Conservation (phyloP, 192 early-diverging fungal species). For the Podila epicladia region DNA sequence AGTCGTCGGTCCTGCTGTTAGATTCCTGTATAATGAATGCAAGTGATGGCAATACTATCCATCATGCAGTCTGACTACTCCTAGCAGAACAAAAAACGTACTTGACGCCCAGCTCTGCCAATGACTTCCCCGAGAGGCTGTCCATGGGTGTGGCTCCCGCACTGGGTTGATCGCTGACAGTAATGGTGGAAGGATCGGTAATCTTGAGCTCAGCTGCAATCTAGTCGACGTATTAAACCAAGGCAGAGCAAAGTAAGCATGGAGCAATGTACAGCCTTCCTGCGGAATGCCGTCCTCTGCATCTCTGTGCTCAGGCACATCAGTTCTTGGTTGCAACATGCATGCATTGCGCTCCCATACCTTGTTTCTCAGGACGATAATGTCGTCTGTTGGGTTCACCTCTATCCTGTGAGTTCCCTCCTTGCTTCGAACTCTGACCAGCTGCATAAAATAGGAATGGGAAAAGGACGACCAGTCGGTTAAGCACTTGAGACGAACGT, state of each 20-base stretch:
- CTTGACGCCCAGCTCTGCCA: slow-evolving; percentile 50
- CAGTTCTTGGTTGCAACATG: neutral
- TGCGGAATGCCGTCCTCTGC: neutral
- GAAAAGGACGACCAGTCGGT: no score
- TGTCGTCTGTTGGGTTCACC: slow-evolving; percentile 62
- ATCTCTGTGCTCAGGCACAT: no score
- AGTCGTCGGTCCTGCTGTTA: neutral
- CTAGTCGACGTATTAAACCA: slow-evolving; percentile 25
- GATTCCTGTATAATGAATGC: neutral
- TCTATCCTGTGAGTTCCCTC: slow-evolving; percentile 75
- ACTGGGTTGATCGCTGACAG: slow-evolving; percentile 54
- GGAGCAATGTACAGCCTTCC: neutral
- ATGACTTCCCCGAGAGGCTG: slow-evolving; percentile 38
- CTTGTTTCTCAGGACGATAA: slow-evolving; percentile 63
- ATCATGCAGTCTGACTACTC: neutral
- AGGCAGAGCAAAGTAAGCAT: slow-evolving; percentile 4
- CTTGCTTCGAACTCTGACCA: slow-evolving; percentile 76
- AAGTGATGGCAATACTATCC: slow-evolving; percentile 3
- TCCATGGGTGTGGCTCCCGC: slow-evolving; percentile 41
- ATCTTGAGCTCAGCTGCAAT: slow-evolving; percentile 57
- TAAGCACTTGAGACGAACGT: no score
- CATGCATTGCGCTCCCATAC: slow-evolving; percentile 34
- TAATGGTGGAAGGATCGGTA: slow-evolving; percentile 50
- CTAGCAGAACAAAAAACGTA: slow-evolving; percentile 9
- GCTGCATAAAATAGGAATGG: slow-evolving; percentile 33